Base-by-base conservation (phyloP, 345 rosid genomes). In the Brassica incana region DNA sequence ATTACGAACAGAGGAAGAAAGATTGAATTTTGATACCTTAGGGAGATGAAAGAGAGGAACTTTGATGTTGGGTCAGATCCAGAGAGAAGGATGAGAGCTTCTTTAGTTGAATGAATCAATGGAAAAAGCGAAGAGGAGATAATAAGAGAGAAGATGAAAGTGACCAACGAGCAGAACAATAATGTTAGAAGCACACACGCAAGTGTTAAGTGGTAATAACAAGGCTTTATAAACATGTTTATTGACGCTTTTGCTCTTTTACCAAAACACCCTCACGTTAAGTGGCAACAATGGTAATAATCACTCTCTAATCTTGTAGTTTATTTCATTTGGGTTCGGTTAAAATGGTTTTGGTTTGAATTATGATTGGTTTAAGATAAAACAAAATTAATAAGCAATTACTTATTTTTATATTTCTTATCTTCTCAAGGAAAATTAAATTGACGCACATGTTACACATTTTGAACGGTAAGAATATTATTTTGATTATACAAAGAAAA, bases 201-300 rank as follows among this genome's bases (percentile, higher is more conserved):
- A 45, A 11, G 3, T 11, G 35, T 20, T 20, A 40, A 60, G 33
- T 45, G 71, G 74, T 67, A 29, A 45, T 3, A 50, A 40, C 56
- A 38, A 38, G 77, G 30, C 75, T 80, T 80, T 73, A 77, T 77
- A 83, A 70, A 69, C 65, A 45, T 6, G 1, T 6, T n/a, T 72
- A 43, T 8, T 76, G 85, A 80, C 83, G 10, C 32, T 80, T 79
- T 80, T 83, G 4, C 81, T 81, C 83, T 68, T 68, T 29, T 69
- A 65, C 68, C n/a, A 80, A 56, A 70, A 74, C 70, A 80, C 60
- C 48, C 43, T 68, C 20, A 10, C n/a, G 4, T 8, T 45, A 50
- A 50, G 56, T 50, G 56, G 56, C 56, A 50, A 50, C 54, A 48
- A 43, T 43, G 50, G 50, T 43, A 11, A 43, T 43, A 11, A 43